A percentile compares a stretch with the other conserved stretches of the same genome.
Evolutionary conservation across 306 rosid genomes (phyloP).

Genomic region (Lagenaria siceraria): DNA sequence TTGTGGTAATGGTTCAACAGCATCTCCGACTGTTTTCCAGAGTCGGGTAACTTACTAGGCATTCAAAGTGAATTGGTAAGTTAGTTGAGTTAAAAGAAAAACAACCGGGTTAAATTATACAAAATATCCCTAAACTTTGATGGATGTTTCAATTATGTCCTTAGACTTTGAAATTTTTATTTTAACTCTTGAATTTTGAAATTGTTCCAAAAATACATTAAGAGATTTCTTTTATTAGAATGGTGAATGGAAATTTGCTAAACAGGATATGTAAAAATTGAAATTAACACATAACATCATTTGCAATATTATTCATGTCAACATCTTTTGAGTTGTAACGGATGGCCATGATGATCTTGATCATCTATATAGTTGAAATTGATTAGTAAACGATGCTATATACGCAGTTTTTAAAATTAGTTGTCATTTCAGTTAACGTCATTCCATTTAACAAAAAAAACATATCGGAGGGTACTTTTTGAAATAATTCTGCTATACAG

Average conservation of each 20-base stretch:
- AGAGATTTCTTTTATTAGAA: too few species aligned
- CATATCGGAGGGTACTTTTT: not conserved
- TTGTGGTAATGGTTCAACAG: not conserved
- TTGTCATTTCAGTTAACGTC: too few species aligned
- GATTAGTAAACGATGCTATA: not conserved
- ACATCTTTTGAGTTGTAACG: not conserved
- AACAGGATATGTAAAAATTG: too few species aligned
- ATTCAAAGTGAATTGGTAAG: not conserved
- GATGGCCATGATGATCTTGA: too few species aligned
- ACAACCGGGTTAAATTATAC: too few species aligned
- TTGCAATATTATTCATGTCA: not conserved
- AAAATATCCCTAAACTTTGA: too few species aligned
- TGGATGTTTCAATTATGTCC: too few species aligned
- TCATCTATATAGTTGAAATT: not conserved
- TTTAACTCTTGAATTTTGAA: too few species aligned
- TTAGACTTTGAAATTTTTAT: too few species aligned
- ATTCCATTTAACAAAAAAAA: not conserved
- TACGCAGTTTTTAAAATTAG: too few species aligned
- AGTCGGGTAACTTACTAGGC: not conserved
- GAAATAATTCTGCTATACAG: too few species aligned
- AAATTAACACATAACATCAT: not conserved
- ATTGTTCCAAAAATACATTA: too few species aligned
- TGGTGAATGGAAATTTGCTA: not conserved
- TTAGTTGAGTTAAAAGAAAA: not conserved
- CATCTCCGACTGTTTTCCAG: not conserved